Conservation (phyloP, 257 asterid genomes). For the Capsicum rhomboideum region DNA sequence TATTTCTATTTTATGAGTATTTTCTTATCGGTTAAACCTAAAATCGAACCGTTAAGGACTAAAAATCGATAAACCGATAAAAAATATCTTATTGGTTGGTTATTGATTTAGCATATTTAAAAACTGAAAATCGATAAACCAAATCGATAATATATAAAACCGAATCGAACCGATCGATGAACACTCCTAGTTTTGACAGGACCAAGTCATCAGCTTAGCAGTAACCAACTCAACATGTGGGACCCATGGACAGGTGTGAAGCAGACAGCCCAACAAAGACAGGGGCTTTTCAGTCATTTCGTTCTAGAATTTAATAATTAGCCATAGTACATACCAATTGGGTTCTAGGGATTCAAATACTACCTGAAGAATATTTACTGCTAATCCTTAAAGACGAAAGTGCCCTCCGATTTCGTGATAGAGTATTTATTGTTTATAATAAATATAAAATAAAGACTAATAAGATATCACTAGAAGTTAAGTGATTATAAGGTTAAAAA, state of each 20-base stretch:
- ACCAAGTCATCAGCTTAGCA: background rate
- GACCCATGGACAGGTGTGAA: conserved; percentile 3
- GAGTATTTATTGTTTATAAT: background rate
- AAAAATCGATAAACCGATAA: too few relatives aligned
- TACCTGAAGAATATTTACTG: background rate
- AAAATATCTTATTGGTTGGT: too few relatives aligned
- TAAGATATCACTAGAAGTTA: background rate
- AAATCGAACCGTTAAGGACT: too few relatives aligned
- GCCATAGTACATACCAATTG: background rate
- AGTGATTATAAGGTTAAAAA: background rate
- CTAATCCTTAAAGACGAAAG: background rate
- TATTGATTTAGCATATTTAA: too few relatives aligned
- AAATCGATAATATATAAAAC: too few relatives aligned
- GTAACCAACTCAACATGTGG: conserved; percentile 26
- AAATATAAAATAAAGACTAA: background rate
- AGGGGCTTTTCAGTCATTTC: background rate
- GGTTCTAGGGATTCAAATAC: background rate
- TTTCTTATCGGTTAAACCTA: too few relatives aligned
- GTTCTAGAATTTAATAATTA: background rate
- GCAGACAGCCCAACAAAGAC: background rate
- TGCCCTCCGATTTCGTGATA: background rate
- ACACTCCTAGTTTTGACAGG: too few relatives aligned
- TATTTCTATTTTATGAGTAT: too few relatives aligned
- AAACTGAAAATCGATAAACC: too few relatives aligned
- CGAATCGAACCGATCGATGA: too few relatives aligned